phyloP scores from a whole-genome alignment of 2,329 filamentous ascomycete genomes.

The Dactylonectria macrodidyma region DNA sequence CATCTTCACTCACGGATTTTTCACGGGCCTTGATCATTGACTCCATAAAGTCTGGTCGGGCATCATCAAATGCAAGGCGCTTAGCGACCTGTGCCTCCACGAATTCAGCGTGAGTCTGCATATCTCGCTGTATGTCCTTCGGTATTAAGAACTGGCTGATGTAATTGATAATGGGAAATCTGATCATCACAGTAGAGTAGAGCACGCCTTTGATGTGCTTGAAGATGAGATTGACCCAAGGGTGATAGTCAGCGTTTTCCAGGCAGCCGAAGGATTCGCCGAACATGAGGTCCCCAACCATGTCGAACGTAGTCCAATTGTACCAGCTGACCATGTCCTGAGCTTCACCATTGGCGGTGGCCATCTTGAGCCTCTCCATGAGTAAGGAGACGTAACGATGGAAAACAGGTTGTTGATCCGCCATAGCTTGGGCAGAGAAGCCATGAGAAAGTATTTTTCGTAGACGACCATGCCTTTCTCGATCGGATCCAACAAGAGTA shows the following conservation, averaged over 20 bases:
- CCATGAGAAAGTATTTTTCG: conserved; percentile 42
- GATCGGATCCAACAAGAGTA: conserved; percentile 10
- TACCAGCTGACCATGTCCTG: conserved; percentile 43
- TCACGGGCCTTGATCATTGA: conserved; percentile 14
- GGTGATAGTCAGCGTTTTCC: conserved; percentile 38
- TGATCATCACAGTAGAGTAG: not conserved
- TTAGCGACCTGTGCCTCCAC: conserved; percentile 3
- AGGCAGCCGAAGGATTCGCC: conserved; percentile 45
- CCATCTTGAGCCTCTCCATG: conserved; percentile 33
- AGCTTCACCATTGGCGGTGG: conserved; percentile 15
- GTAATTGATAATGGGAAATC: not conserved
- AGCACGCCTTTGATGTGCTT: conserved; percentile 19
- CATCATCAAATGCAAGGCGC: not conserved
- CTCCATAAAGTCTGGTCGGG: conserved; percentile 19
- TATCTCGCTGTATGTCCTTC: not conserved
- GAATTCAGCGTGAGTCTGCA: conserved; percentile 3
- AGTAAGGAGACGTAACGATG: conserved; percentile 43
- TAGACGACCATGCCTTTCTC: conserved; percentile 20
- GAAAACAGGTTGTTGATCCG: conserved; percentile 47
- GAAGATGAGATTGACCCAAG: conserved; percentile 41
- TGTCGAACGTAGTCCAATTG: conserved; percentile 46
- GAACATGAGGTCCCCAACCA: conserved; percentile 47
- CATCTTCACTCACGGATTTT: conserved; percentile 9
- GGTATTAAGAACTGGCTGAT: conserved; percentile 7
- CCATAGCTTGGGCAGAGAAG: conserved; percentile 48